Evolutionary conservation across 2,329 filamentous ascomycete species (phyloP), one percentile per base, ranked within the genome.

Genomic region (Fusarium napiforme): DNA sequence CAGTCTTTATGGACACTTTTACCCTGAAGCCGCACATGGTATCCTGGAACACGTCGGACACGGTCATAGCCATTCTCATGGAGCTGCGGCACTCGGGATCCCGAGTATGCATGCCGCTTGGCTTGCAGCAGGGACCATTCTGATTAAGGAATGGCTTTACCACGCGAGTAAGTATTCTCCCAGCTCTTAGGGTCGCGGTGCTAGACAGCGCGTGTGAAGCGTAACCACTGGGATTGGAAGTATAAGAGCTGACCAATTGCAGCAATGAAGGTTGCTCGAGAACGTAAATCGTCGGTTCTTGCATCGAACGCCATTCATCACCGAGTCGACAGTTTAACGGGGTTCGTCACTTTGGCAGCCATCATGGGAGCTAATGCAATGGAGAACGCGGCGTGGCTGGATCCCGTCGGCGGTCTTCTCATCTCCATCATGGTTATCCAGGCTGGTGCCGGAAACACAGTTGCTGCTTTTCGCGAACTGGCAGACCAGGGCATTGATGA

Each of bases 301-400:
- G 95, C 96, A 43, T 98, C 95, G 66, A 99, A 99, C 80, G 96
- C 96, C 67, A 89, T 98, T 74, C 96, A 99, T 84, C 96, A 98
- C 85, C 94, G 96, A 69, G 92, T 99, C 80, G 96, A 99, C 83
- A 97, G 95, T 66, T 88, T 98, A 64, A 99, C 96, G 4, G 96
- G 96, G 74, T 93, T 98, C 77, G 96, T 98, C 63, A 97, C 96
- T 4, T 88, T 98, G 36, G 87, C 93, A 64, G 96, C 94, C 30
- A 97, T 99, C 78, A 90, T 94, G 23, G 95, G 95, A 49, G 95
- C 95, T 53, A 97, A 98, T 82, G 87, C 97, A 59, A 87, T 98
- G 73, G 88, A 92, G 64, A 92, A 95, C 78, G 95, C 96, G 60
- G 90, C 93, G 36, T 98, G 96, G 95, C 87, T 98, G 57, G 96